These are phyloP conservation scores for Amaranthus tricolor DNA, from an alignment of 179 eudicot species.

Conservation along the genomic window DNA sequence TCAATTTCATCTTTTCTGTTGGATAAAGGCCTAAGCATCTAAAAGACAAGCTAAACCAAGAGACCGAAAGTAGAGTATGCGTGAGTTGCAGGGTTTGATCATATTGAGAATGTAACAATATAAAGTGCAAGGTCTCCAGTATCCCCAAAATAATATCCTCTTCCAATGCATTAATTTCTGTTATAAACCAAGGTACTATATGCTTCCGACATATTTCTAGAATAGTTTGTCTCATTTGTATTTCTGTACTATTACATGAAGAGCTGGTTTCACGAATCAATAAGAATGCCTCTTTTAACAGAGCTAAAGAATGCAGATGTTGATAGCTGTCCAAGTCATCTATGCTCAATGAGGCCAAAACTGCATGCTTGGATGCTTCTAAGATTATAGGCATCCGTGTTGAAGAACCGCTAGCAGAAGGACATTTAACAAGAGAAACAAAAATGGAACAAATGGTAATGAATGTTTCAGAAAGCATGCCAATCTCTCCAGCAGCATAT, in stretches of 20 bases:
- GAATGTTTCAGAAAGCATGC: constrained; percentile 83
- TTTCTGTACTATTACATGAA: constrained; percentile 22
- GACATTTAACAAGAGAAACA: constrained; percentile 68
- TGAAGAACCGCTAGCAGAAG: constrained; percentile 56
- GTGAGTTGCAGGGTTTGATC: constrained; percentile 44
- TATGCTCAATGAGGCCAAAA: constrained; percentile 50
- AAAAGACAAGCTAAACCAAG: constrained; percentile 82
- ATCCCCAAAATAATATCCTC: constrained; percentile 71
- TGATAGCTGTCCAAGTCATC: constrained; percentile 41
- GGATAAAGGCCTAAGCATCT: constrained; percentile 85
- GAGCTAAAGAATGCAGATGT: constrained; percentile 66
- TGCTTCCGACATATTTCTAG: constrained; percentile 55
- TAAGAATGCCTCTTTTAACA: constrained; percentile 75
- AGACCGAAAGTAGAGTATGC: constrained; percentile 51
- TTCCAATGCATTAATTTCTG: constrained; percentile 55
- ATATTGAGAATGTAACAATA: constrained; percentile 57
- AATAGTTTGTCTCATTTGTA: constrained; percentile 41
- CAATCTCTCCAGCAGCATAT: constrained; percentile 57
- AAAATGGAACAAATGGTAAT: constrained; percentile 58
- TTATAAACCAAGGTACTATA: constrained; percentile 82
- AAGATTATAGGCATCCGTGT: constrained; percentile 40
- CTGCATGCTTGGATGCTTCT: constrained; percentile 59
- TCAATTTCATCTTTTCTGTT: constrained; percentile 68
- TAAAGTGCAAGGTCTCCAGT: constrained; percentile 65
- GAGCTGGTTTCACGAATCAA: constrained; percentile 41